Evolutionary conservation across 352 stramenopile genomes (phyloP), one percentile per base, ranked within the genome.

Genomic region (Pythium phragmiticola): DNA sequence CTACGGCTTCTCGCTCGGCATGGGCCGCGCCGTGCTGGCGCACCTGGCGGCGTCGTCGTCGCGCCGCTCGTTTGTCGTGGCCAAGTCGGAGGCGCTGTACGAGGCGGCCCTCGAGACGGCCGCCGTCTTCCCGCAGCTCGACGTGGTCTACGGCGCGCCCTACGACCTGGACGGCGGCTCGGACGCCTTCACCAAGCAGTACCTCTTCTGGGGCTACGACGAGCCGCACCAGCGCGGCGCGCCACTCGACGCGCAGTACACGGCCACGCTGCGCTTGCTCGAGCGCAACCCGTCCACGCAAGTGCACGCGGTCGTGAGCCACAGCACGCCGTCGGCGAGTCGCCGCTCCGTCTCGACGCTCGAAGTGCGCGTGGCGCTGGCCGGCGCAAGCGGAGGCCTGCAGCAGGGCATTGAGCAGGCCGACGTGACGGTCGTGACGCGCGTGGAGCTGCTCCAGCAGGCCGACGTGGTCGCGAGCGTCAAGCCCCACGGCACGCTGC

Each of bases 151-250:
- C 45, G 79, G 81, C 19, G 62, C 75, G 4, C 51, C 30, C 9
- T 68, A 82, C 12, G 77, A 88, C 51, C 68, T 85, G 16, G 63
- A 69, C 0, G 71, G 61, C 34, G 58, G 58, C 0, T 30, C 26
- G 26, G 79, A 83, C 33, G 74, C 75, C 1, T 88, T 82, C 69
- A 82, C 87, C 11, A 96, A 92, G 58, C 87, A 98, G 70, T 97
- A 88, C 71, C 76, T 98, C 51, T 91, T 98, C 66, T 97, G 82
- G 73, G 88, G 89, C 41, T 96, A 92, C 41, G 87, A 82, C 49
- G 74, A 89, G 36, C 77, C 84, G 21, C 53, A 39, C 23, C 66
- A 79, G 59, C 74, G 76, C 46, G 71, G 73, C 36, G 68, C 61
- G 0, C 52, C 70, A 21, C 69, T 84, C 13, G 73, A 65, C 33